Evolutionary conservation across 129 eudicot genomes (phyloP).

Genomic region (Erigeron canadensis): DNA sequence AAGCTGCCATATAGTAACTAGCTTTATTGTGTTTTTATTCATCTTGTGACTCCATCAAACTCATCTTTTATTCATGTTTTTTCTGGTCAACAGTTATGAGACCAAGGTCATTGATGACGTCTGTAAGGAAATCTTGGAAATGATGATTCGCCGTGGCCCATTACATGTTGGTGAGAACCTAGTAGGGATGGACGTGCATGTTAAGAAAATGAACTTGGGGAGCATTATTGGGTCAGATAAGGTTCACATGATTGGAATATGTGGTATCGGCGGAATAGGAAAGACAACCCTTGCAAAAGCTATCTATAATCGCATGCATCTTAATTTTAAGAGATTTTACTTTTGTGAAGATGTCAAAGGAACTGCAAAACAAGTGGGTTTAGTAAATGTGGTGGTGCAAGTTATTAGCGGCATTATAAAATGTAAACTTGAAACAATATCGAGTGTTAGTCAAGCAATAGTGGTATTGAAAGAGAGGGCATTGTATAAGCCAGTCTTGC

Average conservation of each 20-base stretch:
- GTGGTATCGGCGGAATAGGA: constrained; percentile 30
- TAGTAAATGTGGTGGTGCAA: neutral
- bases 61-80: neutral
- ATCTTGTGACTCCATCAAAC: no score
- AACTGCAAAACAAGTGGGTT: neutral
- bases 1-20: no score
- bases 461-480: neutral
- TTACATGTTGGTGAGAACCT: constrained; percentile 23
- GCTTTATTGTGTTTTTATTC: no score
- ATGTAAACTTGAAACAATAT: neutral
- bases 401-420: constrained; percentile 9
- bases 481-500: neutral
- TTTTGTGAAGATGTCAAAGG: constrained; percentile 26
- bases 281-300: constrained; percentile 26
- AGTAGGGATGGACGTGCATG: constrained; percentile 14
- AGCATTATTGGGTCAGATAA: neutral
- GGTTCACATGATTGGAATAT: constrained; percentile 26
- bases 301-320: constrained; percentile 18
- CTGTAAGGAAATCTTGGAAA: constrained; percentile 11
- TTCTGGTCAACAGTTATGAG: constrained; percentile 21
- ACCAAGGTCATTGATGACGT: constrained; percentile 23
- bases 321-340: neutral
- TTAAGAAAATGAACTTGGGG: neutral
- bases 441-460: neutral
- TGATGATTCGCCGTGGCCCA: neutral